Evolutionary conservation across 257 asterid species (phyloP).

Genomic region (Penstemon newberryi): DNA sequence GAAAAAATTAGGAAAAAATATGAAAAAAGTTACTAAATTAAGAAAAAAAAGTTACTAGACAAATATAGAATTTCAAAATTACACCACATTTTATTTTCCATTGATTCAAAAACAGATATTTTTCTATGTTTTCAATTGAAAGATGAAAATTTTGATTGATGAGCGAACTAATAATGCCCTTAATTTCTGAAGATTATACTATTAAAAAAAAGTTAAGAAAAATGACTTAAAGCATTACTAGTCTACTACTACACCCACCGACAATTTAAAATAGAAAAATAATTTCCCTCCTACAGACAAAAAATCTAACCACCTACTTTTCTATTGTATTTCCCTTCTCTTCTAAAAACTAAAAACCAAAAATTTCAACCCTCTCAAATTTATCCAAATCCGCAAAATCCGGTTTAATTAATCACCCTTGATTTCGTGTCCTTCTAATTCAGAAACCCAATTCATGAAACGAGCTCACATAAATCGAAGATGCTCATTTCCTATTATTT

Average conservation of each 20-base stretch:
- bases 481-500: conserved; percentile 53
- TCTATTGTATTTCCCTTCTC: conserved; percentile 14
- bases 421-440: background rate
- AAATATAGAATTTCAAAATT: too few species aligned
- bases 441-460: conserved; percentile 41
- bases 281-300: background rate
- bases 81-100: too few species aligned
- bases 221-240: too few species aligned
- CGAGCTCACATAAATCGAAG: conserved; percentile 53
- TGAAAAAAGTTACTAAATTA: too few species aligned
- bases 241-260: background rate
- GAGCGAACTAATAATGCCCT: too few species aligned
- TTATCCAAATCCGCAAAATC: background rate
- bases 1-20: too few species aligned
- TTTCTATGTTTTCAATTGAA: too few species aligned
- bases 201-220: too few species aligned
- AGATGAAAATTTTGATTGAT: too few species aligned
- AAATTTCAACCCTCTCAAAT: conserved; percentile 4
- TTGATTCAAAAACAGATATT: too few species aligned
- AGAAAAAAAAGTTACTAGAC: too few species aligned
- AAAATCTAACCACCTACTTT: conserved; percentile 4
- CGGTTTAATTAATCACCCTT: background rate
- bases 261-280: conserved; percentile 18
- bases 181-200: too few species aligned
- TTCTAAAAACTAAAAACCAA: conserved; percentile 10